phyloP scores from a whole-genome alignment of 1,284 basidiomycete genomes.

The Taiwanofungus camphoratus region DNA sequence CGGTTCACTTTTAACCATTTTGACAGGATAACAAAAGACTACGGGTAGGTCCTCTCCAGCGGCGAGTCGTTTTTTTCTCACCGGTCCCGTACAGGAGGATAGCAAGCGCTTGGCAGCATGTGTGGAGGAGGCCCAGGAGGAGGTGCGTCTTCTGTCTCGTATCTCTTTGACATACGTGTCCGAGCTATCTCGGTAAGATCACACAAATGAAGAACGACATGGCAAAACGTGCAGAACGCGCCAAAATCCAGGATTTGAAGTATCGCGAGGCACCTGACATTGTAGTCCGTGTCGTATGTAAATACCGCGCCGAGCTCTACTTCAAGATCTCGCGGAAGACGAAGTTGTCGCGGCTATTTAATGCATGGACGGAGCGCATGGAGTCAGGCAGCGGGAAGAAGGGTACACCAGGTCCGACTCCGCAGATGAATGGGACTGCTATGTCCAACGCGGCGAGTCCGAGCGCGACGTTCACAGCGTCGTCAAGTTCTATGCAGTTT shows the following conservation, averaged over 20 bases:
- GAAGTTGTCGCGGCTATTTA: slow-evolving; percentile 72
- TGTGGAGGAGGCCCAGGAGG: slow-evolving; percentile 77
- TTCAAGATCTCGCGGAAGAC: slow-evolving; percentile 86
- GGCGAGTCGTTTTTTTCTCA: slow-evolving; percentile 12
- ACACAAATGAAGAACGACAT: slow-evolving; percentile 73
- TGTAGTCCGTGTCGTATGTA: slow-evolving; percentile 78
- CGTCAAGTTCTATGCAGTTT: slow-evolving; percentile 48
- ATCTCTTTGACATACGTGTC: slow-evolving; percentile 2
- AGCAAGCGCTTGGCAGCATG: slow-evolving; percentile 70
- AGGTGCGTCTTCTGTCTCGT: slow-evolving; percentile 39
- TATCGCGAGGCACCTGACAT: slow-evolving; percentile 77
- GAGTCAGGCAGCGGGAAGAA: slow-evolving; percentile 34
- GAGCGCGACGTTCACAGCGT: slow-evolving; percentile 18
- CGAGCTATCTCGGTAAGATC: slow-evolving; percentile 40
- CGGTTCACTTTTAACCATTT: slow-evolving; percentile 14
- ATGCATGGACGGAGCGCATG: slow-evolving; percentile 84
- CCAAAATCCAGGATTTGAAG: slow-evolving; percentile 67
- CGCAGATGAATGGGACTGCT: slow-evolving; percentile 40
- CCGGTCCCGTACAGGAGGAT: slow-evolving; percentile 54
- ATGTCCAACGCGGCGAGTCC: slow-evolving; percentile 38
- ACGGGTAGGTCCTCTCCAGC: slow-evolving; percentile 45
- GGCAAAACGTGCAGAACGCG: slow-evolving; percentile 67
- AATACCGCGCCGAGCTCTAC: slow-evolving; percentile 80
- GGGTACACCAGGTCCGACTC: slow-evolving; percentile 20
- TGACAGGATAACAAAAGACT: slow-evolving; percentile 77